phyloP scores from a whole-genome alignment of 1,139 yeast species.

The Saccharomycopsis phalli region DNA sequence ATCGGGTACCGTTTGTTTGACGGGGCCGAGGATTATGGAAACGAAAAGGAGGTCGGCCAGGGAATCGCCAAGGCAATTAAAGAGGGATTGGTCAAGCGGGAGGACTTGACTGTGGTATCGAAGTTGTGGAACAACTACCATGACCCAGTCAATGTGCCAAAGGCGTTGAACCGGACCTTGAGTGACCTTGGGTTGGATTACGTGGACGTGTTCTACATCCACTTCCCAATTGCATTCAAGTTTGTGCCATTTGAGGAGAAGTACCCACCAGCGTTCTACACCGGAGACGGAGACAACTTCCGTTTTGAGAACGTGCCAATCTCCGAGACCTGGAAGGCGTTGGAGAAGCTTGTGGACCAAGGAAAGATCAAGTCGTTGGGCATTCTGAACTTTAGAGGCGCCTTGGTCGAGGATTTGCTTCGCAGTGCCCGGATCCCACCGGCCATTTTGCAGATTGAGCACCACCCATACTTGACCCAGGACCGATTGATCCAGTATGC shows the following conservation, averaged over 20 bases:
- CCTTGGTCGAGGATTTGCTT: constrained; percentile 62
- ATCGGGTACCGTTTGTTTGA: constrained; percentile 68
- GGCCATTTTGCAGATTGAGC: constrained; percentile 80
- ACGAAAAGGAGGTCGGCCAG: constrained; percentile 64
- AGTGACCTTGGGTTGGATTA: constrained; percentile 58
- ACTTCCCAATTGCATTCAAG: constrained; percentile 72
- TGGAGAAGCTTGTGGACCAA: constrained; percentile 52
- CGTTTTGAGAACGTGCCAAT: constrained; percentile 63
- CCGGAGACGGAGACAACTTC: constrained; percentile 49
- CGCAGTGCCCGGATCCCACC: constrained; percentile 69
- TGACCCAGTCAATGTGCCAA: constrained; percentile 42
- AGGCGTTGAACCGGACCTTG: constrained; percentile 56
- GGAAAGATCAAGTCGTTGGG: constrained; percentile 76
- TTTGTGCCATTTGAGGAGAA: constrained; percentile 62
- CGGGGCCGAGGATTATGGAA: constrained; percentile 74
- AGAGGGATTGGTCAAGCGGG: constrained; percentile 62
- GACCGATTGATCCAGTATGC: constrained; percentile 55
- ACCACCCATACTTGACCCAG: constrained; percentile 87
- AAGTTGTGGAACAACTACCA: constrained; percentile 79
- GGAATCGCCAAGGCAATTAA: constrained; percentile 57
- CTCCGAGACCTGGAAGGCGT: constrained; percentile 70
- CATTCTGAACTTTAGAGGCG: constrained; percentile 75
- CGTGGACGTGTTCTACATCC: constrained; percentile 67
- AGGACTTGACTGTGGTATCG: constrained; percentile 66
- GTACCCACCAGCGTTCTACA: constrained; percentile 67